Evolutionary conservation across 495 filamentous ascomycete species (phyloP).

Genomic region (Penicillium cinerascens): DNA sequence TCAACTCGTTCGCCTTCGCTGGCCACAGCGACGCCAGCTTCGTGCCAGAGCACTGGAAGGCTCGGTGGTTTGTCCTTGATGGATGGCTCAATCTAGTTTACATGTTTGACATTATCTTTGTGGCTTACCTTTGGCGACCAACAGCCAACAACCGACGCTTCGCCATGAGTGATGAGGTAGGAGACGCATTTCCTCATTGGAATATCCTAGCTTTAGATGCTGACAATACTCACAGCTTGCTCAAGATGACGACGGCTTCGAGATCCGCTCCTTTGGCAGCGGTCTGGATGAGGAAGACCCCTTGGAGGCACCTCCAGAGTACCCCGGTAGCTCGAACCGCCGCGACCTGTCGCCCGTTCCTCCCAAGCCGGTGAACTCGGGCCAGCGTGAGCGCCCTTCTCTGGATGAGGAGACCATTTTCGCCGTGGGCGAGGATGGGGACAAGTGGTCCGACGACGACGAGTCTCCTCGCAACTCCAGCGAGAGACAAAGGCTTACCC

Average conservation of each 20-base stretch:
- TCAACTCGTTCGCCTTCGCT: conserved; percentile 93
- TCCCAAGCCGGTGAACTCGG: conserved; percentile 49
- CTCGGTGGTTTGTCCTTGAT: conserved; percentile 94
- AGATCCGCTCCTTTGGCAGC: conserved; percentile 89
- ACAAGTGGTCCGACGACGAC: conserved; percentile 67
- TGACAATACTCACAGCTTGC: conserved; percentile 60
- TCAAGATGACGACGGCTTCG: conserved; percentile 97
- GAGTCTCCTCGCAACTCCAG: conserved; percentile 52
- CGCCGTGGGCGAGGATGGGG: conserved; percentile 76
- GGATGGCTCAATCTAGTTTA: conserved; percentile 98
- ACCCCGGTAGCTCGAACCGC: conserved; percentile 27
- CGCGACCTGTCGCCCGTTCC: conserved; percentile 49
- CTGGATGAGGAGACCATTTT: conserved; percentile 93
- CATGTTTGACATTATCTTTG: conserved; percentile 81
- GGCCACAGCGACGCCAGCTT: conserved; percentile 78
- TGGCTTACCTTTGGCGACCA: conserved; percentile 96
- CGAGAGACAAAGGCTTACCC: conserved; percentile 62
- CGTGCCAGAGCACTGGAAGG: conserved; percentile 93
- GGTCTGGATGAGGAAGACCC: conserved; percentile 67
- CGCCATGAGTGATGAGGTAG: conserved; percentile 95
- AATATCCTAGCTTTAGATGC: conserved; percentile 2
- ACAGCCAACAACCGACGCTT: conserved; percentile 96
- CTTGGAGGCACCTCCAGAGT: conserved; percentile 40
- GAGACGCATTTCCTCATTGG: conserved; percentile 1
- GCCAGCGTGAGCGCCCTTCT: conserved; percentile 55